Percentiles rank a stretch among this genome's conserved stretches.
Conservation (phyloP, 345 rosid species). For the Nasturtium officinale region DNA sequence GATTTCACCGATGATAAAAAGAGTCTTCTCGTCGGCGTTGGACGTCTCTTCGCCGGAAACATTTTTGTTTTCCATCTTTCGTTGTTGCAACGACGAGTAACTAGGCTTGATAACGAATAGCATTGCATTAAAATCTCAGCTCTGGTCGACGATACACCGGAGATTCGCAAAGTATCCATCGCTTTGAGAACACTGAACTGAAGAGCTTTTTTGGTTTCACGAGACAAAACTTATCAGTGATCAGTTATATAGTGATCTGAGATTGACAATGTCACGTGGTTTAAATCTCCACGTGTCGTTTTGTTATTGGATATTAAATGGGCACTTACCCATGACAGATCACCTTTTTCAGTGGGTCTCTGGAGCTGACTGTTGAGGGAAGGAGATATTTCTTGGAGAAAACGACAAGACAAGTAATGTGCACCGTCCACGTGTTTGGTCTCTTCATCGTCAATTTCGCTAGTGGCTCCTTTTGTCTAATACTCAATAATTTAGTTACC, state of each 20-base stretch:
- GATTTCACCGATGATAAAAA: conserved; percentile 34
- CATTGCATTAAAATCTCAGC: conserved; percentile 28
- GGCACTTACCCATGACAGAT: conserved; percentile 25
- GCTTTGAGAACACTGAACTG: conserved; percentile 6
- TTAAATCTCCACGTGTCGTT: background rate
- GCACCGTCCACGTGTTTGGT: conserved; percentile 34
- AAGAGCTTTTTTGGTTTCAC: conserved; percentile 15
- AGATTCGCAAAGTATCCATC: conserved; percentile 44
- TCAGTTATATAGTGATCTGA: conserved; percentile 26
- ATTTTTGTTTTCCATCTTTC: conserved; percentile 36
- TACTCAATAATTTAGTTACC: background rate
- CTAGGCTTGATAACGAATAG: conserved; percentile 43
- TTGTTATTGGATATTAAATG: background rate
- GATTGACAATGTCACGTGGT: conserved; percentile 24
- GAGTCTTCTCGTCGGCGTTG: conserved; percentile 32
- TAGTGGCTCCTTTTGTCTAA: background rate
- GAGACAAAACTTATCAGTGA: conserved; percentile 31
- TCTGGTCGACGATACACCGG: conserved; percentile 27
- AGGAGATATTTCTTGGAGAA: conserved; percentile 38
- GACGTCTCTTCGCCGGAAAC: conserved; percentile 37
- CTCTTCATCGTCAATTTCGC: conserved; percentile 21
- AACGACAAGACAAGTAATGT: conserved; percentile 22
- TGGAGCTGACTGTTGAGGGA: background rate
- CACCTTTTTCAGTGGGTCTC: conserved; percentile 16
- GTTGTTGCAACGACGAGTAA: conserved; percentile 32